Percentiles rank a stretch among this genome's conserved stretches.
These are phyloP conservation scores for Erythrobasidium hasegawianum DNA, from an alignment of 1,284 basidiomycete species.

Conservation along the genomic window DNA sequence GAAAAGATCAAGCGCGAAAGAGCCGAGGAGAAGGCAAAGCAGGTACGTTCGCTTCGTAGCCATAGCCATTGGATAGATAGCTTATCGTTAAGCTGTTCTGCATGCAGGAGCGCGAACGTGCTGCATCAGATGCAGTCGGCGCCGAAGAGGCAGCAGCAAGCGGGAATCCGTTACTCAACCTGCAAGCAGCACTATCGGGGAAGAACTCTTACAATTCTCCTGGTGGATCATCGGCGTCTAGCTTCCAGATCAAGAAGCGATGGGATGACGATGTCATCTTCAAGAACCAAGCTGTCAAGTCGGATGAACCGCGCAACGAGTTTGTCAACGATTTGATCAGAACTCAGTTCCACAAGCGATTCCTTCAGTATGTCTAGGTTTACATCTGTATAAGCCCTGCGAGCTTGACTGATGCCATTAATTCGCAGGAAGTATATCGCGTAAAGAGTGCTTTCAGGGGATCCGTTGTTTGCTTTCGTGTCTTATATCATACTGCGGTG, in stretches of 20 bases:
- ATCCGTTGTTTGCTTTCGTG: too few species aligned
- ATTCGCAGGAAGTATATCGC: slow-evolving; percentile 3
- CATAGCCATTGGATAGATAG: background rate
- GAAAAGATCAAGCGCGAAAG: slow-evolving; percentile 93
- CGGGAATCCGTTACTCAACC: slow-evolving; percentile 78
- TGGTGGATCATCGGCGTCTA: slow-evolving; percentile 54
- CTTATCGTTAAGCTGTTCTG: background rate
- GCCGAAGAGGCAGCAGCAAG: slow-evolving; percentile 77
- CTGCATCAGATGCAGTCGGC: slow-evolving; percentile 60
- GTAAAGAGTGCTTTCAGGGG: background rate
- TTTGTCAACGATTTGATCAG: slow-evolving; percentile 90
- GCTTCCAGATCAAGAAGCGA: slow-evolving; percentile 80
- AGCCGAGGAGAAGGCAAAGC: slow-evolving; percentile 80
- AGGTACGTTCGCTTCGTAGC: slow-evolving; percentile 46
- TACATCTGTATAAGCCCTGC: background rate
- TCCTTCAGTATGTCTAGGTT: slow-evolving; percentile 33
- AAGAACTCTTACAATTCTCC: slow-evolving; percentile 13
- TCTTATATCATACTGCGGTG: too few species aligned
- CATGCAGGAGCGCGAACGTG: slow-evolving; percentile 62
- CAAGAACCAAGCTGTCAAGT: slow-evolving; percentile 84
- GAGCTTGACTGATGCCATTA: background rate
- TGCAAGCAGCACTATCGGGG: slow-evolving; percentile 74
- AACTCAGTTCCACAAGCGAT: slow-evolving; percentile 54
- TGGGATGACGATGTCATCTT: slow-evolving; percentile 98
- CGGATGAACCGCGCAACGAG: slow-evolving; percentile 63